Conservation (phyloP, 2,329 filamentous ascomycete genomes). For the Ophiocordyceps australis region DNA sequence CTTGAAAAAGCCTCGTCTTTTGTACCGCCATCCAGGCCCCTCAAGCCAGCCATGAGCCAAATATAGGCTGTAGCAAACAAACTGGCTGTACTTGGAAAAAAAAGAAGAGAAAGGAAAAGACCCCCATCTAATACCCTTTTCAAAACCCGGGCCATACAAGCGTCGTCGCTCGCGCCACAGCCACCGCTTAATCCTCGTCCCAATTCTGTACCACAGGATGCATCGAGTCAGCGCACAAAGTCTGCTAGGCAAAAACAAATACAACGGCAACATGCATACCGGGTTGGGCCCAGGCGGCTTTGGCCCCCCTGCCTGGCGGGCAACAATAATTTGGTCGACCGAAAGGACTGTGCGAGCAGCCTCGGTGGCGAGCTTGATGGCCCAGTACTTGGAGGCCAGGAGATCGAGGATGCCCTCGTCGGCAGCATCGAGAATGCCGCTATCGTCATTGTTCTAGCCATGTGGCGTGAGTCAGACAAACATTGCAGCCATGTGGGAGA, state of each 20-base stretch:
- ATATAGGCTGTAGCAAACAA: too few relatives aligned
- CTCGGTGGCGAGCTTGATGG: conserved; percentile 91
- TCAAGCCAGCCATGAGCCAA: too few relatives aligned
- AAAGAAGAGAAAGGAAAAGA: too few relatives aligned
- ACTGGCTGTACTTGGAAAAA: too few relatives aligned
- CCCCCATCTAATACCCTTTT: too few relatives aligned
- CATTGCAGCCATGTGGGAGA: not conserved
- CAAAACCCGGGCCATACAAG: too few relatives aligned
- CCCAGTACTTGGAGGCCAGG: conserved; percentile 85
- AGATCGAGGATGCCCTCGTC: conserved; percentile 85
- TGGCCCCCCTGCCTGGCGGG: conserved; percentile 87
- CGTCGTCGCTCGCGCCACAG: too few relatives aligned
- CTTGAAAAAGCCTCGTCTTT: too few relatives aligned
- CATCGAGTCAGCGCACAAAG: too few relatives aligned
- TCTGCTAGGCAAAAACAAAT: too few relatives aligned
- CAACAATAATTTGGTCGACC: conserved; percentile 97
- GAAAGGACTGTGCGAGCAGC: conserved; percentile 84
- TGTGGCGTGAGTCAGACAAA: conserved; percentile 5
- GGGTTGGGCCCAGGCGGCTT: conserved; percentile 93
- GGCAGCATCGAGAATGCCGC: conserved; percentile 69
- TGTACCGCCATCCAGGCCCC: too few relatives aligned
- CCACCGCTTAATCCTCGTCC: conserved; percentile 48
- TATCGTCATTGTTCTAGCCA: conserved; percentile 51
- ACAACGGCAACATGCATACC: too few relatives aligned
- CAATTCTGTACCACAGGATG: conserved; percentile 26